Evolutionary conservation across 2,329 filamentous ascomycete genomes (phyloP), one percentile per base, ranked within the genome.

Genomic region (Sphaceloma murrayae): DNA sequence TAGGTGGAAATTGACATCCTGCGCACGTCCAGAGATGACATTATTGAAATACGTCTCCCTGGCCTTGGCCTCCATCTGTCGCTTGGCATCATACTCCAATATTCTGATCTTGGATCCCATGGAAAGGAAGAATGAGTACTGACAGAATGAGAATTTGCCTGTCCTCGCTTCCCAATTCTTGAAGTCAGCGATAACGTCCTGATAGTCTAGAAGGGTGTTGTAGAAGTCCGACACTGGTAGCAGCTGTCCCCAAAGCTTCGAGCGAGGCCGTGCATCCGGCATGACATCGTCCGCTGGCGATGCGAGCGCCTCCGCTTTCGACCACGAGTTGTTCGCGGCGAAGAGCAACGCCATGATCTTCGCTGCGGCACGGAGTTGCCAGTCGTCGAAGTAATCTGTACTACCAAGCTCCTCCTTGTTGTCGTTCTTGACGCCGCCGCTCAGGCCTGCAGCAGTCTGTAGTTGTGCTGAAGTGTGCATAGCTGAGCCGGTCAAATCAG

Each of bases 51-150:
- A 94, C 2, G 87, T 86, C 57, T 94, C 85, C 39, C 87, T 74
- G 7, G 87, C 87, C 60, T 86, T 89, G 51, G 77, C 78, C 56
- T 86, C 80, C 87, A 94, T 94, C 61, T 94, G 86, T 5, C 87
- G 76, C 50, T 80, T 77, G 5, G 86, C 85, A 61, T 95, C 88
- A 55, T 93, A 77, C 57, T 94, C 86, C 54, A 94, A 69, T 34
- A 94, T 89, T 51, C 82, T 82, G 47, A 91, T 94, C 62, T 95
- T 95, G 19, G 87, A 82, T 69, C 85, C 88, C 51, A 95, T 87
- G 49, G 86, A 94, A 30, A 95, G 70, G 53, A 94, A 80, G 56
- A 94, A 93, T 0, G 88, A 86, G 55, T 93, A 94, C 58, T 94
- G 85, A 58, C 87, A 94, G 57, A 95, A 94, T 0, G 84, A 76